A percentile compares a stretch with the other conserved stretches of the same genome.
phyloP scores from a whole-genome alignment of 495 filamentous ascomycete genomes.

The Chlorociboria aeruginascens region DNA sequence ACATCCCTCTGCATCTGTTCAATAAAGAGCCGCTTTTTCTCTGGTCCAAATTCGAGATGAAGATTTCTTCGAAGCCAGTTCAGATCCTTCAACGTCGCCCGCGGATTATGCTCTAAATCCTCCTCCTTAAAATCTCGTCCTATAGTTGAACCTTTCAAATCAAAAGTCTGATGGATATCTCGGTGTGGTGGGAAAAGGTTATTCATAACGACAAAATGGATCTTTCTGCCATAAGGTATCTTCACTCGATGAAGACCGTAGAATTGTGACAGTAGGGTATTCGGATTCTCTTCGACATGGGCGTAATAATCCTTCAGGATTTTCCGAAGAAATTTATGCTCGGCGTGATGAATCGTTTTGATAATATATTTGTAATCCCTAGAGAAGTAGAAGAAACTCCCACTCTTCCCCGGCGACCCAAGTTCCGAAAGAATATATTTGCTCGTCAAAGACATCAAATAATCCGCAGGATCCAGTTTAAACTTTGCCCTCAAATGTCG shows the following conservation, averaged over 20 bases:
- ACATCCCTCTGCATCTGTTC: slow-evolving; percentile 85
- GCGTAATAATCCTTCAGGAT: slow-evolving; percentile 89
- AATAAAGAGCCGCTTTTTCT: slow-evolving; percentile 76
- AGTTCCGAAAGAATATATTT: slow-evolving; percentile 98
- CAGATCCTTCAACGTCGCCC: slow-evolving; percentile 90
- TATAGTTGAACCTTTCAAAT: slow-evolving; percentile 94
- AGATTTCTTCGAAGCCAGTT: slow-evolving; percentile 89
- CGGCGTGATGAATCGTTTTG: slow-evolving; percentile 96
- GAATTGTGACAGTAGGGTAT: slow-evolving; percentile 94
- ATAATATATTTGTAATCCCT: slow-evolving; percentile 99
- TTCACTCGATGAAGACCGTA: slow-evolving; percentile 97
- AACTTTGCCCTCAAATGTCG: slow-evolving; percentile 84
- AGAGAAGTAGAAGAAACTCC: slow-evolving; percentile 99
- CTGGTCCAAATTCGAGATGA: slow-evolving; percentile 74
- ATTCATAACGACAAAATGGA: slow-evolving; percentile 99
- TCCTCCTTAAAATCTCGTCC: slow-evolving; percentile 86
- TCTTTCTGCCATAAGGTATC: slow-evolving; percentile 95
- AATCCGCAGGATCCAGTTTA: slow-evolving; percentile 88
- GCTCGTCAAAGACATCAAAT: slow-evolving; percentile 94
- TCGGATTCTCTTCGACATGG: slow-evolving; percentile 86
- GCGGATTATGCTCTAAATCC: slow-evolving; percentile 73
- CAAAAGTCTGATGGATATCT: slow-evolving; percentile 95
- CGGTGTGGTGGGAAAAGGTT: slow-evolving; percentile 96
- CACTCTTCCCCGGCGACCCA: slow-evolving; percentile 94
- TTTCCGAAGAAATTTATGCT: slow-evolving; percentile 90